Percentiles rank a stretch among this genome's conserved stretches.
Conservation (phyloP, 306 rosid genomes). For the Adenanthera pavonina region DNA sequence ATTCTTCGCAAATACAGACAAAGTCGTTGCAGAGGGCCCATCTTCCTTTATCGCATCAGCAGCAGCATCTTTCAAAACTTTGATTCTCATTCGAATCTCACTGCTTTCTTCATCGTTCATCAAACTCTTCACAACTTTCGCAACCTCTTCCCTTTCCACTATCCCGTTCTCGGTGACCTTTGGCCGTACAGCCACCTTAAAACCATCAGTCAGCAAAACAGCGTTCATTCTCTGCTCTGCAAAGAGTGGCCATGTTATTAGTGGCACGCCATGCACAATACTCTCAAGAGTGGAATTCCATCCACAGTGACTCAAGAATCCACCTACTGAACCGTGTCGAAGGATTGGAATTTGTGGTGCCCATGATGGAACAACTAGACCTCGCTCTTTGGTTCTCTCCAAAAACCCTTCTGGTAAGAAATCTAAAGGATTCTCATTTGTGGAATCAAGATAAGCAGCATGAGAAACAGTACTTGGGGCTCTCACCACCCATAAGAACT, state of each 20-base stretch:
- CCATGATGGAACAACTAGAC: neutral
- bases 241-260: neutral
- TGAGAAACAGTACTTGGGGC: neutral
- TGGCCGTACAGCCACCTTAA: neutral
- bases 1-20: too few relatives aligned
- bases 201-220: neutral
- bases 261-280: neutral
- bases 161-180: neutral
- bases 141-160: neutral
- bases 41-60: neutral
- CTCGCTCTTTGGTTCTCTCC: neutral
- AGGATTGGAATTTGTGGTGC: neutral
- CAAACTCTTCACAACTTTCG: neutral
- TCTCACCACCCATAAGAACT: neutral
- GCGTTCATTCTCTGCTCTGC: neutral
- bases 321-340: neutral
- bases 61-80: neutral
- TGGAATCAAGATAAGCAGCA: neutral
- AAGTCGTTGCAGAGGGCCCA: too few relatives aligned
- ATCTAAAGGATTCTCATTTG: neutral
- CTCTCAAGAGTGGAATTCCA: neutral
- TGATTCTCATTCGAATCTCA: neutral
- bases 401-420: neutral
- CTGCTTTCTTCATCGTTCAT: neutral
- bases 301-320: neutral